Evolutionary conservation across 371 early-diverging fungal genomes (phyloP).

Genomic region (Mortierella sp.): DNA sequence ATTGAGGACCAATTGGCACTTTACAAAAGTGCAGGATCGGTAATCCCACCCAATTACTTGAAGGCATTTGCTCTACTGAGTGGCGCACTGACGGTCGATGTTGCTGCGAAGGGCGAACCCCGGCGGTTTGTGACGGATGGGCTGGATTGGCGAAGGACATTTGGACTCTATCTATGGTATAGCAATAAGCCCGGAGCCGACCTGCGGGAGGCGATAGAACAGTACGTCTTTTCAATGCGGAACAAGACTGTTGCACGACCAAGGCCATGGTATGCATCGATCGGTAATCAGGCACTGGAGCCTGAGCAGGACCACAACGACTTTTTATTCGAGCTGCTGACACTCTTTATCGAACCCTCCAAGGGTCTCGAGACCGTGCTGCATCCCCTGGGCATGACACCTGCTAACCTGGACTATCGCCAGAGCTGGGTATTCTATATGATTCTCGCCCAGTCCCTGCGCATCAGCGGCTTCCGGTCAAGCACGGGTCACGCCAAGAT

Average conservation of each 20-base stretch:
- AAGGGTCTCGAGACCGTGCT: constrained; percentile 66
- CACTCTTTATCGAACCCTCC: constrained; percentile 56
- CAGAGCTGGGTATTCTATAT: constrained; percentile 69
- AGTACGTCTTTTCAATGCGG: constrained; percentile 58
- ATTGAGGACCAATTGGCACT: constrained; percentile 65
- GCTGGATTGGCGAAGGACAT: constrained; percentile 75
- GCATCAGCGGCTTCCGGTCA: constrained; percentile 59
- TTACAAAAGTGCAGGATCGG: constrained; percentile 45
- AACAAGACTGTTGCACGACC: constrained; percentile 55
- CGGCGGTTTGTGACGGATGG: constrained; percentile 45
- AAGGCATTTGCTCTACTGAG: constrained; percentile 66
- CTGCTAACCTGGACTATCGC: constrained; percentile 66
- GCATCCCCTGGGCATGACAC: constrained; percentile 60
- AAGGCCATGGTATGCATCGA: constrained; percentile 55
- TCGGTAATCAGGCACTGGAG: background rate
- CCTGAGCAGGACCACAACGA: constrained; percentile 62
- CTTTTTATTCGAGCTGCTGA: constrained; percentile 71
- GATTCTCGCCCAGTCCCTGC: constrained; percentile 62
- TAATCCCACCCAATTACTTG: constrained; percentile 55
- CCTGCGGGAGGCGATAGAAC: constrained; percentile 58
- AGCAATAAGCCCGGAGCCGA: constrained; percentile 59
- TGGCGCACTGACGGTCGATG: constrained; percentile 55
- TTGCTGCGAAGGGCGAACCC: constrained; percentile 23
- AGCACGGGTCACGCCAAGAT: constrained; percentile 50
- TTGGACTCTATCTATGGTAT: constrained; percentile 82